Conservation (phyloP, 2,329 filamentous ascomycete species). For the Fusarium sp. region DNA sequence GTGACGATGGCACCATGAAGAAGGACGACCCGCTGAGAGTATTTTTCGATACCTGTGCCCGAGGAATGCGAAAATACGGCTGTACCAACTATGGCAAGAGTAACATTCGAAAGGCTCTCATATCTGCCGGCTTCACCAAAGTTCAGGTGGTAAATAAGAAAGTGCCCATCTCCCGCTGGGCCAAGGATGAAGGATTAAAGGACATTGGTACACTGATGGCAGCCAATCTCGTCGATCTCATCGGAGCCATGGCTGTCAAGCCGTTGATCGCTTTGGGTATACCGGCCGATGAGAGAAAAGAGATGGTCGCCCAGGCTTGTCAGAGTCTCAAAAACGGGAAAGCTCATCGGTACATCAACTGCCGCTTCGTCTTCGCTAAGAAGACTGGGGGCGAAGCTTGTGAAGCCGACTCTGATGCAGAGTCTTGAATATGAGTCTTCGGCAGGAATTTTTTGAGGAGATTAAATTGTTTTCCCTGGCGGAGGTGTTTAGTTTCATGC, state of each 20-base stretch:
- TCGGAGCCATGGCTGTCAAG: constrained; percentile 56
- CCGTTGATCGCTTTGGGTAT: constrained; percentile 55
- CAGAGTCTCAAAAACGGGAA: constrained; percentile 50
- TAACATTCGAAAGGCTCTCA: constrained; percentile 52
- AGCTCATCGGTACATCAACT: constrained; percentile 58
- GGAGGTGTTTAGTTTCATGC: not conserved
- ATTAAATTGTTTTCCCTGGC: not conserved
- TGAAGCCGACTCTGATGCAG: not conserved
- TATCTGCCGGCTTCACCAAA: constrained; percentile 57
- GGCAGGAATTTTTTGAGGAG: not conserved
- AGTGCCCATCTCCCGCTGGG: constrained; percentile 60
- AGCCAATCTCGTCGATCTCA: constrained; percentile 54
- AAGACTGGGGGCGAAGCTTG: constrained; percentile 44
- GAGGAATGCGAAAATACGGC: constrained; percentile 52
- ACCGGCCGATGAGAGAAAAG: constrained; percentile 49
- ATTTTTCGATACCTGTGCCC: constrained; percentile 49
- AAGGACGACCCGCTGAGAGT: constrained; percentile 52
- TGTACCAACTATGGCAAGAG: constrained; percentile 52
- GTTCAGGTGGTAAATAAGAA: constrained; percentile 56
- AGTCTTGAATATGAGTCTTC: not conserved
- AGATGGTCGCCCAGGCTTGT: constrained; percentile 48
- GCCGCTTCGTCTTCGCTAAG: constrained; percentile 57
- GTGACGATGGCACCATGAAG: constrained; percentile 58
- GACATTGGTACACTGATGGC: constrained; percentile 59
- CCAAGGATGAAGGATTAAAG: constrained; percentile 54